These are phyloP conservation scores for Euphrasia confusa DNA, from an alignment of 257 asterid species.

Conservation along the genomic window DNA sequence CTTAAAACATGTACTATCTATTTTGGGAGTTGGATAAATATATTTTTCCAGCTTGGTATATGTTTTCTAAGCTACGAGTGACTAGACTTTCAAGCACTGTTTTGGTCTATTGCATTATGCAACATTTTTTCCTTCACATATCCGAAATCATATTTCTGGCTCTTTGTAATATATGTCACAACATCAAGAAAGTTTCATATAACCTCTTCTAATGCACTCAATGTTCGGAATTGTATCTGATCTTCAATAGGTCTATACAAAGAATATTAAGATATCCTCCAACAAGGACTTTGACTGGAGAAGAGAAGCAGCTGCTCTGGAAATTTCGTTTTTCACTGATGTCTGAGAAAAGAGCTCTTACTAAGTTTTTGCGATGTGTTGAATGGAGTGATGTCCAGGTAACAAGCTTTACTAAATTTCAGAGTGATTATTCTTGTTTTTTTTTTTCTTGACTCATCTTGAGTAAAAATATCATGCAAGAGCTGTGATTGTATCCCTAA, in stretches of 20 bases:
- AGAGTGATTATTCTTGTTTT: background rate
- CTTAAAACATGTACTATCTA: background rate
- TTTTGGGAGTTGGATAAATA: conserved; percentile 10
- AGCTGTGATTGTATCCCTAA: background rate
- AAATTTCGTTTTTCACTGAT: conserved; percentile 91
- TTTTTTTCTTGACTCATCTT: background rate
- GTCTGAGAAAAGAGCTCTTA: conserved; percentile 93
- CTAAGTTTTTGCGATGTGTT: conserved; percentile 90
- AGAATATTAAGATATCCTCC: conserved; percentile 90
- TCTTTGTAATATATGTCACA: background rate
- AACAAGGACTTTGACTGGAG: conserved; percentile 93
- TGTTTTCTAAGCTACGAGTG: background rate
- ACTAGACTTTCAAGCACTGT: conserved; percentile 2
- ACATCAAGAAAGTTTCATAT: conserved; percentile 8
- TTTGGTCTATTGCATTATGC: conserved; percentile 8
- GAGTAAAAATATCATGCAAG: background rate
- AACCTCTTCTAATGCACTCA: conserved; percentile 12
- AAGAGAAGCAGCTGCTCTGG: conserved; percentile 96
- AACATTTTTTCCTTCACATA: background rate
- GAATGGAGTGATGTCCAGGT: conserved; percentile 99
- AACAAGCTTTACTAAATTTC: conserved; percentile 18
- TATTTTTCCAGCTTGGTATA: conserved; percentile 6
- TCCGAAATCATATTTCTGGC: background rate
- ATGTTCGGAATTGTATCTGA: conserved; percentile 14
- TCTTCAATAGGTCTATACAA: conserved; percentile 73